Evolutionary conservation across 2,329 filamentous ascomycete genomes (phyloP), one percentile per base, ranked within the genome.

Genomic region (Nannizziopsis barbatae): DNA sequence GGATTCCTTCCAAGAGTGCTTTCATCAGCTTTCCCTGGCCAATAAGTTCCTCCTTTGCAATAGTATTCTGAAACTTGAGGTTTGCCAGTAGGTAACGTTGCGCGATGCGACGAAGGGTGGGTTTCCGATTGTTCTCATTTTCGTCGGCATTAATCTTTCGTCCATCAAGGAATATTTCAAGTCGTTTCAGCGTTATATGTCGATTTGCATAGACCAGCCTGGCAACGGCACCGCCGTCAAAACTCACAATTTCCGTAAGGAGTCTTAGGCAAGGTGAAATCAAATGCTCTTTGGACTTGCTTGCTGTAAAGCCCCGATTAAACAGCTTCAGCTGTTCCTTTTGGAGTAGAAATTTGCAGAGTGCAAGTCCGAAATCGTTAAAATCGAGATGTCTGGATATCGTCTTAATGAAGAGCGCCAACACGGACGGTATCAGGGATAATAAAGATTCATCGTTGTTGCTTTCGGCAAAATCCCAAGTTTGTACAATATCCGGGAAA

Each of bases 241-340:
- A 84, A 47, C 75, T 80, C 12, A 86, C 79, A n/a, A 89, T 75
- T 66, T 98, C 90, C 45, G 83, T 85, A 51, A 98, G 75, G 45
- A 98, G 70, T 49, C 90, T 81, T 50, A 98, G 70, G 18, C 85
- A 89, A 0, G 92, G 90, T 2, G 87, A 92, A 52, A 95, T 89
- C 50, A 96, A 72, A 64, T 86, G 87, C 35, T 88, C 87, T 61
- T 93, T 95, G 42, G 80, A 76, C 64, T 87, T 89, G 18, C 85
- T 82, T 0, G 86, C 80, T 2, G 85, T 83, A 14, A 96, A 69
- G 51, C 86, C 87, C 51, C 82, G 81, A 30, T 86, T 81, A 18
- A 96, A 69, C 2, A 94, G 76, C 57, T 89, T 86, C 53, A 89
- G 73, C 56, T 95, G 86, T 20, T 82, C 78, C 54, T 84, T 84